Conservation (phyloP, 495 filamentous ascomycete species). For the Collariella sp. region DNA sequence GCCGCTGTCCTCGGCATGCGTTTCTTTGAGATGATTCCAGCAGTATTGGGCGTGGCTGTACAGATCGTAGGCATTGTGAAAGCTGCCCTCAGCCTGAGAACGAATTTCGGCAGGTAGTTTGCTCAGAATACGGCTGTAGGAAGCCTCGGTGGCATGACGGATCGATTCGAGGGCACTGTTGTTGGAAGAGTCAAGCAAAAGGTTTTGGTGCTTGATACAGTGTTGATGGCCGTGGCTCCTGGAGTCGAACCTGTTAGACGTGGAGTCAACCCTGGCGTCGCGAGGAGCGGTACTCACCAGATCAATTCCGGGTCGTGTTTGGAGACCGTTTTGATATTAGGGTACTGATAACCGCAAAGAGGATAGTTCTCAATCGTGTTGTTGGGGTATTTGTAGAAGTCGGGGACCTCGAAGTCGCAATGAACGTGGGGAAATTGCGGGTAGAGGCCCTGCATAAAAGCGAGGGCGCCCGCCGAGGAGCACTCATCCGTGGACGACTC, state of each 20-base stretch:
- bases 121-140: constrained; percentile 29
- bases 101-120: constrained; percentile 25
- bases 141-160: constrained; percentile 22
- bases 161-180: constrained; percentile 15
- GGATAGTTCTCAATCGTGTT: constrained; percentile 30
- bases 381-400: constrained; percentile 24
- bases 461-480: constrained; percentile 27
- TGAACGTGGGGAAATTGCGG: constrained; percentile 23
- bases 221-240: constrained; percentile 29
- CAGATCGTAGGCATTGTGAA: constrained; percentile 34
- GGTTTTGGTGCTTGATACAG: constrained; percentile 26
- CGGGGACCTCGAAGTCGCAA: constrained; percentile 13
- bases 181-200: constrained; percentile 17
- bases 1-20: not conserved
- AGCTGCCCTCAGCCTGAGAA: constrained; percentile 23
- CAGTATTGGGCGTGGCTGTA: constrained; percentile 38
- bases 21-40: constrained; percentile 29
- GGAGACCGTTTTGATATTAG: constrained; percentile 25
- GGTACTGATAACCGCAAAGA: constrained; percentile 37
- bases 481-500: constrained; percentile 28
- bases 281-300: constrained; percentile 20
- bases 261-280: not conserved
- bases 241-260: not conserved
- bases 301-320: constrained; percentile 27
- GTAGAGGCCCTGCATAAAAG: constrained; percentile 39